phyloP scores from a whole-genome alignment of 2,329 filamentous ascomycete genomes.

The Thyridium curvatum region DNA sequence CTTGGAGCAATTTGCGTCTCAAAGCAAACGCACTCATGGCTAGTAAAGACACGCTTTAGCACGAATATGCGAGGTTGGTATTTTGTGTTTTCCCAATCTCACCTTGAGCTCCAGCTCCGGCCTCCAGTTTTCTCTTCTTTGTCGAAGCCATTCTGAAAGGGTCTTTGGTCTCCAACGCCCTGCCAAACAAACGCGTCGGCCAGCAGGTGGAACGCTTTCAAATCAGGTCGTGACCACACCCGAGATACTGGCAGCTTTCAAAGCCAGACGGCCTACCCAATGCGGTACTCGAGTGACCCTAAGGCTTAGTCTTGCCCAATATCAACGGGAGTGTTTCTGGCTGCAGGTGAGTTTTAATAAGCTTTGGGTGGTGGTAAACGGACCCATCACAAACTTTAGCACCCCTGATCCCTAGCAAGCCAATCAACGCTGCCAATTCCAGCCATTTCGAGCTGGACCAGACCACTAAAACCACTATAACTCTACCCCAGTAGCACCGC shows the following conservation, averaged over 20 bases:
- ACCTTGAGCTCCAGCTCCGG: slow-evolving; percentile 24
- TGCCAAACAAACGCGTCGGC: no score
- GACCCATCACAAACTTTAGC: not conserved
- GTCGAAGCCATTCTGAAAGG: slow-evolving; percentile 10
- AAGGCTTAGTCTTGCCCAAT: no score
- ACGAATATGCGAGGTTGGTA: slow-evolving; percentile 1
- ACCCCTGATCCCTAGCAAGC: not conserved
- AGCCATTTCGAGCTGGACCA: not conserved
- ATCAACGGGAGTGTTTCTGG: no score
- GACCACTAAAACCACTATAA: no score
- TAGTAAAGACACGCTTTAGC: slow-evolving; percentile 8
- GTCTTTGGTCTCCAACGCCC: not conserved
- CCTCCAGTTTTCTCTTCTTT: slow-evolving; percentile 33
- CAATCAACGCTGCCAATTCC: not conserved
- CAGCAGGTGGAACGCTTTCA: no score
- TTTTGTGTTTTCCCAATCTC: slow-evolving; percentile 10
- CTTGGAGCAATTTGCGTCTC: slow-evolving; percentile 27
- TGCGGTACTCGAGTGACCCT: no score
- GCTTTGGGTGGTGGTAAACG: no score
- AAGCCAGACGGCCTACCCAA: no score
- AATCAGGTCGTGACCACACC: no score
- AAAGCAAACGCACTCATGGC: slow-evolving; percentile 39
- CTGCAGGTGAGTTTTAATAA: no score
- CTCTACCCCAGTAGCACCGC: no score
- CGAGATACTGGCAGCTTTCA: no score